Base-by-base conservation (phyloP, 2,329 filamentous ascomycete species). In the Didymella sp. region DNA sequence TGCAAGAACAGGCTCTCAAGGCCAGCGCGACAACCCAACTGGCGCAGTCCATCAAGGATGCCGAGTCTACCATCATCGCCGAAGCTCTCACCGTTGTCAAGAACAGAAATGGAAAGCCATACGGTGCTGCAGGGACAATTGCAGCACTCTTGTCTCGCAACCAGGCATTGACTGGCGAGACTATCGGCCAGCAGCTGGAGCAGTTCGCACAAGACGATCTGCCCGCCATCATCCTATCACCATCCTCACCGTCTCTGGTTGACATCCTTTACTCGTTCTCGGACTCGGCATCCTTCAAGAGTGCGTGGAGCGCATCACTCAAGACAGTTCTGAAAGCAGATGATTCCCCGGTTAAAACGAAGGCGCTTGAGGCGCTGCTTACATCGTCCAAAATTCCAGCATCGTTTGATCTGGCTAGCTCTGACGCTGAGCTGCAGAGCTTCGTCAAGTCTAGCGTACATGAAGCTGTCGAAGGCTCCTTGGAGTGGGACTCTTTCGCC, bases 161-260 rank as follows among this genome's bases (percentile, higher is more conserved):
- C 45, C 78, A 72, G 21, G 61, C 81, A 3, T 64, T 84, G 2
- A 61, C 78, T 31, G 63, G 68, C 2, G 78, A 79, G 12, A 60
- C 73, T 13, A 74, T 87, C 12, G 73, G 80, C 4, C 68, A 77
- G 3, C 51, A 70, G 5, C 55, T 81, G 1, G 60, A 72, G 4
- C 35, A 46, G 0, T 85, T 90, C 38, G 75, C 89, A 4, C 74
- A 80, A 19, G 77, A 85, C 1, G 79, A 87, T 58, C 78, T 89
- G 13, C 78, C 84, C 0, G 76, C 79, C 1, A 77, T 95, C 15
- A 76, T 93, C 2, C 76, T 83, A 2, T 92, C 91, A 0, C 85
- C 89, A 0, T 93, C 91, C 1, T 85, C 86, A 0, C 75, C 83
- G 2, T 83, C 88, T 47, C 74, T 96, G 0, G 78, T 92, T 7